Evolutionary conservation across 2,329 filamentous ascomycete species (phyloP).

Genomic region (Fusarium multiceps): DNA sequence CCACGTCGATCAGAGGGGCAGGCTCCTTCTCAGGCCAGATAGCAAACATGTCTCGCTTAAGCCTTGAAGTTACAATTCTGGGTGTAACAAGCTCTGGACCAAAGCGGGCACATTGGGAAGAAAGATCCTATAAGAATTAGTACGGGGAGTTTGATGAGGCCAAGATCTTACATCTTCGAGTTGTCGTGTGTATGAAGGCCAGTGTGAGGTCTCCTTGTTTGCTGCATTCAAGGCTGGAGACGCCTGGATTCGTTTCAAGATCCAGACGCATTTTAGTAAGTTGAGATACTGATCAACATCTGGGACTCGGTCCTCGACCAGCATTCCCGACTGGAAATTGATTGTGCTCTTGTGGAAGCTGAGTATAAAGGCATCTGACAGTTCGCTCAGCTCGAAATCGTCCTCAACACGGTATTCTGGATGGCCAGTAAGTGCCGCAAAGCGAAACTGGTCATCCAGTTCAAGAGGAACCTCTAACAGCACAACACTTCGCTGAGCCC

Average conservation of each 20-base stretch:
- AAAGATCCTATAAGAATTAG: slow-evolving; percentile 44
- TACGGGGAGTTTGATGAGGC: rapidly evolving
- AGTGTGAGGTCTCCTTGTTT: slow-evolving; percentile 46
- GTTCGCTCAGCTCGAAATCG: slow-evolving; percentile 42
- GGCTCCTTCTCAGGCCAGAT: slow-evolving; percentile 49
- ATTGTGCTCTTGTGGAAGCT: slow-evolving; percentile 45
- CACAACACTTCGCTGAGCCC: slow-evolving; percentile 26
- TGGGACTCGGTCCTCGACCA: slow-evolving; percentile 43
- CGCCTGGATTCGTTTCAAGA: slow-evolving; percentile 39
- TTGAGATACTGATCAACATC: slow-evolving; percentile 47
- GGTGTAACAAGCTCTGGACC: slow-evolving; percentile 46
- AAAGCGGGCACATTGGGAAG: slow-evolving; percentile 44
- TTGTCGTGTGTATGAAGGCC: slow-evolving; percentile 50
- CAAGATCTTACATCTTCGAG: slow-evolving; percentile 47
- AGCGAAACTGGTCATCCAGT: slow-evolving; percentile 42
- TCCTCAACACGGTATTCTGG: slow-evolving; percentile 36
- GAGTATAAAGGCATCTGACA: slow-evolving; percentile 50
- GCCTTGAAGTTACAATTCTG: slow-evolving; percentile 16
- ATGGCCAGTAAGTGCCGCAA: slow-evolving; percentile 37
- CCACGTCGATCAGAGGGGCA: slow-evolving; percentile 46
- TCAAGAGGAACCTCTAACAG: slow-evolving; percentile 37
- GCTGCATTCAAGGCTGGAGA: slow-evolving; percentile 27
- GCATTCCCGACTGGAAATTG: slow-evolving; percentile 42
- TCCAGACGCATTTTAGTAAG: slow-evolving; percentile 51
- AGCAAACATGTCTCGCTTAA: slow-evolving; percentile 43